Evolutionary conservation across 805 yeast genomes (phyloP), one percentile per base, ranked within the genome.

Genomic region (Grigorovia yakushimaensis): DNA sequence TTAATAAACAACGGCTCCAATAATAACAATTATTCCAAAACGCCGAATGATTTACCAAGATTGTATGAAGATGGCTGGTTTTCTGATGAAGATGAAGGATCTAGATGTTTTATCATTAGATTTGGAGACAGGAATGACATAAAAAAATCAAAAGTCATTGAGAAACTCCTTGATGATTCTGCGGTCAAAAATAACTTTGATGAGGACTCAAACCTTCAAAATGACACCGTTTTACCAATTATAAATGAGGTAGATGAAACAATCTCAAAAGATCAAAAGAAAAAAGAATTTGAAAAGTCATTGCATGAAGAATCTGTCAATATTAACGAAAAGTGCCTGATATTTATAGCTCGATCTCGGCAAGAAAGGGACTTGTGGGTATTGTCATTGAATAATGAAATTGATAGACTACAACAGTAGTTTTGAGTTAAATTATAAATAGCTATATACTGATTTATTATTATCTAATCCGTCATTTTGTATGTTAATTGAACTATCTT

Each of bases 291-390:
- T 27, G 33, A 7, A 10, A 10, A 27, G 13, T 15, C 33, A 5
- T 27, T 7, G 9, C 13, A 15, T 27, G 33, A 27, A 27, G 37
- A 74, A 17, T 72, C 77, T 46, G 63, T 84, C 37, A 91, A 89
- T 5, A 75, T 78, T 2, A 74, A 81, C 1, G 93, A 95, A 1
- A 72, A 72, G 45, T 73, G 80, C 41, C 70, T 84, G 68, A 81
- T 84, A 2, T 88, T 89, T 59, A 73, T 88, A 77, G 82, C 96
- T 9, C 65, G 88, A 42, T 85, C 95, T 1, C 68, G 91, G 38
- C 83, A 83, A 51, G 95, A 88, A 55, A 70, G 89, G 46, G 96
- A 91, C 57, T 51, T 77, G 30, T 89, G 98, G 98, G 89, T 85
- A 1, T 51, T 63, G 15, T 55, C 61, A 22, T 49, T 70, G 22